Evolutionary conservation across 805 yeast species (phyloP).

Genomic region (Candida multigemmis): DNA sequence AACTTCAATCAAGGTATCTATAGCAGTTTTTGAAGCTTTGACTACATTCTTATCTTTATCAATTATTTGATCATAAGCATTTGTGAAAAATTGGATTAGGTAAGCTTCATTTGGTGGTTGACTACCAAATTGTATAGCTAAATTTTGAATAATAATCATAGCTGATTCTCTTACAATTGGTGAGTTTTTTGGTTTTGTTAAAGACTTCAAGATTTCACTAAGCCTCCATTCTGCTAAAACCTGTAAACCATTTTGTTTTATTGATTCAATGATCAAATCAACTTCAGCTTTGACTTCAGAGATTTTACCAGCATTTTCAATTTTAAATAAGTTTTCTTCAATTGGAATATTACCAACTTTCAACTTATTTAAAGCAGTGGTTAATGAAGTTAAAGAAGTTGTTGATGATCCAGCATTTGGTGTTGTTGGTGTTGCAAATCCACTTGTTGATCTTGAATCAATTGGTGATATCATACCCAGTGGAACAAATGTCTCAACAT

Average conservation of each 20-base stretch:
- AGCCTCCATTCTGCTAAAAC: constrained; percentile 58
- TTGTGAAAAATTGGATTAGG: constrained; percentile 51
- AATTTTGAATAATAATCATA: constrained; percentile 50
- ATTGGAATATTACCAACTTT: constrained; percentile 56
- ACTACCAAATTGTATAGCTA: constrained; percentile 53
- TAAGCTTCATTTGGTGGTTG: constrained; percentile 69
- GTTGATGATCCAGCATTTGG: constrained; percentile 42
- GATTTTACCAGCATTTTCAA: constrained; percentile 43
- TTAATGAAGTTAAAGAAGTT: constrained; percentile 64
- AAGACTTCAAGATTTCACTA: constrained; percentile 50
- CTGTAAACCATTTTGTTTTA: constrained; percentile 34
- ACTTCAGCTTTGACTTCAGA: constrained; percentile 50
- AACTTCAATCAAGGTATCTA: constrained; percentile 58
- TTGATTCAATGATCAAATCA: constrained; percentile 40
- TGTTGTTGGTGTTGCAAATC: constrained; percentile 22
- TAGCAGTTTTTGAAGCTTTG: constrained; percentile 76
- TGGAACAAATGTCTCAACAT: too few relatives aligned
- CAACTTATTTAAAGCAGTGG: constrained; percentile 56
- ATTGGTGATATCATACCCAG: too few relatives aligned
- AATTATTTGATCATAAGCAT: constrained; percentile 62
- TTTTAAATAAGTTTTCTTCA: constrained; percentile 42
- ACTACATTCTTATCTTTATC: constrained; percentile 85
- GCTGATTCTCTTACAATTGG: constrained; percentile 72
- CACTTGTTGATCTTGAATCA: constrained; percentile 25
- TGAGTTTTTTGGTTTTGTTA: constrained; percentile 67